These are phyloP conservation scores for Luvunga scandens DNA, from an alignment of 345 rosid genomes.

Conservation along the genomic window DNA sequence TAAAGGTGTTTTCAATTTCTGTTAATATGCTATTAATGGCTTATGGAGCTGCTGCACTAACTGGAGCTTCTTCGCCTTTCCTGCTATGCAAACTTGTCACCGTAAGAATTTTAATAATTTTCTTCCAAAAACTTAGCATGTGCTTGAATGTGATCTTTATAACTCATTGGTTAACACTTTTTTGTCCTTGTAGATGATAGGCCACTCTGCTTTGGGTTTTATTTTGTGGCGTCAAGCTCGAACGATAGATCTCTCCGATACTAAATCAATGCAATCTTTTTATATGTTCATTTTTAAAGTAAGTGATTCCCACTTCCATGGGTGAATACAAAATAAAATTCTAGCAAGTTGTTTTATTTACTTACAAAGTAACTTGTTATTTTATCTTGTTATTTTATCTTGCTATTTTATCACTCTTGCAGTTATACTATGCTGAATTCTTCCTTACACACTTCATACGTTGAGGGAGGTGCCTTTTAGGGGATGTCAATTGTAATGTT, in stretches of 20 bases:
- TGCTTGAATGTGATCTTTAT: too few species aligned
- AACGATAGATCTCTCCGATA: slow-evolving; percentile 18
- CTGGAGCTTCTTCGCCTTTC: slow-evolving; percentile 26
- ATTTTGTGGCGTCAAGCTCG: slow-evolving; percentile 21
- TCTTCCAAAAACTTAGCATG: neutral
- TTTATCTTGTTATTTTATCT: too few species aligned
- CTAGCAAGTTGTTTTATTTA: neutral
- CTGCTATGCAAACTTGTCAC: slow-evolving; percentile 22
- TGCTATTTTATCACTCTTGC: too few species aligned
- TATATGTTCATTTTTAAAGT: neutral
- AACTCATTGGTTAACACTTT: too few species aligned
- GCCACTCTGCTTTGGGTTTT: slow-evolving; percentile 23
- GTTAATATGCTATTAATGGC: slow-evolving; percentile 26
- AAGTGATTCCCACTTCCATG: neutral
- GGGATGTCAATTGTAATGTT: too few species aligned
- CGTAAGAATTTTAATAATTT: slow-evolving; percentile 4
- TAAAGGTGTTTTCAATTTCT: slow-evolving; percentile 29
- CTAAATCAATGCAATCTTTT: neutral
- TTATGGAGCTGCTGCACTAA: slow-evolving; percentile 24
- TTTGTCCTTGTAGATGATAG: slow-evolving; percentile 14
- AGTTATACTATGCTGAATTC: too few species aligned
- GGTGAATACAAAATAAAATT: too few species aligned
- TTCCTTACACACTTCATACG: too few species aligned
- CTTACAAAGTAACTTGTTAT: too few species aligned
- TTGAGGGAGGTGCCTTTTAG: too few species aligned